Conservation (phyloP, 2,329 filamentous ascomycete genomes). For the Daldinia sp. region DNA sequence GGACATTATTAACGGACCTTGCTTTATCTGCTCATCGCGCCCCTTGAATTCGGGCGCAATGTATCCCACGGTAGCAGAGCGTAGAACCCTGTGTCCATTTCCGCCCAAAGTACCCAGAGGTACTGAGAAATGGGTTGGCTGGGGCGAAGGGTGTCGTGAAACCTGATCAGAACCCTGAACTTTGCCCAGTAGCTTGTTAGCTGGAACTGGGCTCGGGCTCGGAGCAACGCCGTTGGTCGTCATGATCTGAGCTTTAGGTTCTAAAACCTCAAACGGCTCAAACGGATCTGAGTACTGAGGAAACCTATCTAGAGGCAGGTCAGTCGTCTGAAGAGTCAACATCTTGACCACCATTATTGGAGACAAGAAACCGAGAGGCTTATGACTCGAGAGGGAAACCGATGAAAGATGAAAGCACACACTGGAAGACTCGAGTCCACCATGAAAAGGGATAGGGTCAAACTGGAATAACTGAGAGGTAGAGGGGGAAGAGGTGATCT, state of each 20-base stretch:
- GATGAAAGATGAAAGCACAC: slow-evolving; percentile 6
- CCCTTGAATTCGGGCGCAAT: slow-evolving; percentile 94
- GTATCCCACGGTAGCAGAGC: slow-evolving; percentile 93
- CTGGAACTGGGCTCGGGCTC: slow-evolving; percentile 50
- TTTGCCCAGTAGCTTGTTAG: slow-evolving; percentile 58
- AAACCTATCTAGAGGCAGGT: slow-evolving; percentile 59
- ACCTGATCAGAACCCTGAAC: slow-evolving; percentile 56
- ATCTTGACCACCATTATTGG: slow-evolving; percentile 51
- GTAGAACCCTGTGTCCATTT: slow-evolving; percentile 79
- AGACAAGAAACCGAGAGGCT: slow-evolving; percentile 13
- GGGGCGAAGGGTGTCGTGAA: slow-evolving; percentile 81
- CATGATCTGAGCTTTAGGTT: slow-evolving; percentile 49
- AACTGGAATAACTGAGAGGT: neutral
- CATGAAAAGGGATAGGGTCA: neutral
- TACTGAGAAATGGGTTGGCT: slow-evolving; percentile 86
- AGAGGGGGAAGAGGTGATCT: slow-evolving; percentile 10
- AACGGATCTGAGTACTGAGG: slow-evolving; percentile 59
- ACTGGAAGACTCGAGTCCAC: slow-evolving; percentile 8
- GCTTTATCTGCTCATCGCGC: slow-evolving; percentile 89
- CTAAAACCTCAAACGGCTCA: slow-evolving; percentile 47
- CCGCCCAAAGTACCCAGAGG: slow-evolving; percentile 65
- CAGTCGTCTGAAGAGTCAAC: slow-evolving; percentile 58
- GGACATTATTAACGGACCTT: slow-evolving; percentile 63
- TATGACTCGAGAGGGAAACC: slow-evolving; percentile 5
- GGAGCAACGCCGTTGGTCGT: slow-evolving; percentile 52